phyloP scores from a whole-genome alignment of 2,329 filamentous ascomycete genomes.

The Ploettnerulaceae sp. region DNA sequence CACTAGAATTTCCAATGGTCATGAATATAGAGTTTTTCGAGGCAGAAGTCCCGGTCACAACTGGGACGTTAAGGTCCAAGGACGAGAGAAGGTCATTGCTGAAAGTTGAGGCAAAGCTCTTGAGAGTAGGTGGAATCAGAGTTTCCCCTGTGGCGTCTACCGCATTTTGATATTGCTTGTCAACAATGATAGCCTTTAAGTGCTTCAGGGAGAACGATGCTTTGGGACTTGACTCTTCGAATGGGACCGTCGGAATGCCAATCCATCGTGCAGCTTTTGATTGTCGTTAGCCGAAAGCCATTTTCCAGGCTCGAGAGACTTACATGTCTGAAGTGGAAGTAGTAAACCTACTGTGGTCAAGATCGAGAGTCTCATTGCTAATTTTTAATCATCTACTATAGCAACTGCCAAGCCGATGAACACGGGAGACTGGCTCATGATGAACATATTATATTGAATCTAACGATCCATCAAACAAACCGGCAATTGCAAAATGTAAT shows the following conservation, averaged over 20 bases:
- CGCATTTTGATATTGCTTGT: conserved; percentile 37
- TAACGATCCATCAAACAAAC: too few relatives aligned
- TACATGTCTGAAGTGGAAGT: conserved; percentile 7
- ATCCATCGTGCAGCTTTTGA: conserved; percentile 20
- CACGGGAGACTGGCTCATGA: too few relatives aligned
- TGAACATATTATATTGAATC: too few relatives aligned
- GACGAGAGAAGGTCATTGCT: conserved; percentile 34
- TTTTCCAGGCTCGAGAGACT: background rate
- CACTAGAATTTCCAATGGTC: conserved; percentile 40
- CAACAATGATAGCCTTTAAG: conserved; percentile 40
- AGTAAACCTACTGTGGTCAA: background rate
- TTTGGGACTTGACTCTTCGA: conserved; percentile 23
- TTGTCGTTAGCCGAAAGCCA: background rate
- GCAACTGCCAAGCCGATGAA: background rate
- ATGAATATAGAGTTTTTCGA: conserved; percentile 38
- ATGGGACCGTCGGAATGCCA: conserved; percentile 35
- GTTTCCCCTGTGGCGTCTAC: conserved; percentile 45
- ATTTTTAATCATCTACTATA: background rate
- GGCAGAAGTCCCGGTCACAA: conserved; percentile 26
- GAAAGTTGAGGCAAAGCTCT: conserved; percentile 45
- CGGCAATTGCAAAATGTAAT: background rate
- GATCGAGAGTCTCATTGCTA: conserved; percentile 4
- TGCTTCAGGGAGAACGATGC: conserved; percentile 30
- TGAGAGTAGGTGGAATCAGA: conserved; percentile 46
- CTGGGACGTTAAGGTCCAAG: conserved; percentile 32